These are phyloP conservation scores for Rhodomyrtus tomentosa DNA, from an alignment of 345 rosid genomes.

Conservation along the genomic window DNA sequence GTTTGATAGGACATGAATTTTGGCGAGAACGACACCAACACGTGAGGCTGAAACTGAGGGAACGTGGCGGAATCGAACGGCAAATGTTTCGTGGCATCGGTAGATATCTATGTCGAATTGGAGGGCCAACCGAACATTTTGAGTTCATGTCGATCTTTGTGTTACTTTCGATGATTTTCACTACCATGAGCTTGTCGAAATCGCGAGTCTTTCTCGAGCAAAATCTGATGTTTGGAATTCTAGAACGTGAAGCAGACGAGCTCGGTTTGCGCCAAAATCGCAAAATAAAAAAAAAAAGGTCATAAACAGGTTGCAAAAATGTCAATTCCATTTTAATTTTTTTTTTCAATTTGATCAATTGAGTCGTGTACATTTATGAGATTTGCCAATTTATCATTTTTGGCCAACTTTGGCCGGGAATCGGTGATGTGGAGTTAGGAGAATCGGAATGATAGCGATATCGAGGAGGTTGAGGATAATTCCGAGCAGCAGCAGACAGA, in stretches of 20 bases:
- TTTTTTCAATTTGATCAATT: too few species aligned
- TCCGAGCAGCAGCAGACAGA: too few species aligned
- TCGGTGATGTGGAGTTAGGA: too few species aligned
- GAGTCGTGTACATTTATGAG: too few species aligned
- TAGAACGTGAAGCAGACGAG: not conserved
- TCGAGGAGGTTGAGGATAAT: too few species aligned
- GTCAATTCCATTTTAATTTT: too few species aligned
- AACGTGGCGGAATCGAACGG: not conserved
- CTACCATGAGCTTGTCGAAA: not conserved
- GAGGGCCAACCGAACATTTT: not conserved
- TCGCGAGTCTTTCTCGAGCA: fast-evolving
- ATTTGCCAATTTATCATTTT: too few species aligned
- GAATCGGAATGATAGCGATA: too few species aligned
- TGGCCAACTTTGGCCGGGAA: too few species aligned
- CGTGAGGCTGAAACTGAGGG: not conserved
- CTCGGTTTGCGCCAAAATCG: not conserved
- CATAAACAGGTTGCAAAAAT: too few species aligned
- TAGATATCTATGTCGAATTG: not conserved
- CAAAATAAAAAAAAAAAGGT: too few species aligned
- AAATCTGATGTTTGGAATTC: not conserved
- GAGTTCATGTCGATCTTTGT: not conserved
- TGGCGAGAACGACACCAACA: not conserved
- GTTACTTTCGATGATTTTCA: not conserved
- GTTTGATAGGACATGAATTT: not conserved
- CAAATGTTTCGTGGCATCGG: not conserved